A percentile compares a stretch with the other conserved stretches of the same genome.
phyloP scores from a whole-genome alignment of 345 rosid genomes.

The Conringia planisiliqua region DNA sequence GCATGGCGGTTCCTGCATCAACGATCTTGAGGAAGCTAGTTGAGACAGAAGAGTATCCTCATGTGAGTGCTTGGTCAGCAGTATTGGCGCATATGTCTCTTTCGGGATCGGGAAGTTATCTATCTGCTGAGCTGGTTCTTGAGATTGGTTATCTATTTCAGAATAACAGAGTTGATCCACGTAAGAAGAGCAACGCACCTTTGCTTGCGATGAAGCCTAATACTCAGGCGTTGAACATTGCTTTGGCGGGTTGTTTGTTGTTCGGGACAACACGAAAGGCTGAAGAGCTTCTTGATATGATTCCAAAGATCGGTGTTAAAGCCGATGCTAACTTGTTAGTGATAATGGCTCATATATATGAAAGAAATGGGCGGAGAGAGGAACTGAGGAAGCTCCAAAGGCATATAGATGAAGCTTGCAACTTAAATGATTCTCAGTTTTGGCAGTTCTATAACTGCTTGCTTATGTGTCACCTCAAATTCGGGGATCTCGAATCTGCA shows the following conservation, averaged over 20 bases:
- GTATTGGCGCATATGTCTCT: constrained; percentile 69
- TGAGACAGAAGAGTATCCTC: constrained; percentile 65
- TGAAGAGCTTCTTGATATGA: constrained; percentile 79
- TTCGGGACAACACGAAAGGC: constrained; percentile 86
- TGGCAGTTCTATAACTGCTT: constrained; percentile 76
- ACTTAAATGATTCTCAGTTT: constrained; percentile 62
- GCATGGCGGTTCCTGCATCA: constrained; percentile 68
- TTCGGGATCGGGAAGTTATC: constrained; percentile 69
- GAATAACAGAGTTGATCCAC: constrained; percentile 73
- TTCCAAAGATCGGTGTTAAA: constrained; percentile 61
- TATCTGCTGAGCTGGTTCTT: constrained; percentile 79
- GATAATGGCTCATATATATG: constrained; percentile 75
- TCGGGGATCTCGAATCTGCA: constrained; percentile 82
- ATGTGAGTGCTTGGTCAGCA: constrained; percentile 76
- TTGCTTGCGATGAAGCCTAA: constrained; percentile 90
- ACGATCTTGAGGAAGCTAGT: constrained; percentile 73
- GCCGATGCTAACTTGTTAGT: constrained; percentile 60
- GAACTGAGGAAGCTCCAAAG: constrained; percentile 84
- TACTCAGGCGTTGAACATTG: constrained; percentile 61
- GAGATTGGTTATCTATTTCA: constrained; percentile 84
- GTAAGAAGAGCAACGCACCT: constrained; percentile 75
- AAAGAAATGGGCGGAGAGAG: constrained; percentile 83
- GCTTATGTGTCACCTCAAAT: constrained; percentile 75
- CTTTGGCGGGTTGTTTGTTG: constrained; percentile 77
- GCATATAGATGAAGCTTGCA: constrained; percentile 70